Conservation (phyloP, 768 basidiomycete genomes). For the Phaffia tasmanica region DNA sequence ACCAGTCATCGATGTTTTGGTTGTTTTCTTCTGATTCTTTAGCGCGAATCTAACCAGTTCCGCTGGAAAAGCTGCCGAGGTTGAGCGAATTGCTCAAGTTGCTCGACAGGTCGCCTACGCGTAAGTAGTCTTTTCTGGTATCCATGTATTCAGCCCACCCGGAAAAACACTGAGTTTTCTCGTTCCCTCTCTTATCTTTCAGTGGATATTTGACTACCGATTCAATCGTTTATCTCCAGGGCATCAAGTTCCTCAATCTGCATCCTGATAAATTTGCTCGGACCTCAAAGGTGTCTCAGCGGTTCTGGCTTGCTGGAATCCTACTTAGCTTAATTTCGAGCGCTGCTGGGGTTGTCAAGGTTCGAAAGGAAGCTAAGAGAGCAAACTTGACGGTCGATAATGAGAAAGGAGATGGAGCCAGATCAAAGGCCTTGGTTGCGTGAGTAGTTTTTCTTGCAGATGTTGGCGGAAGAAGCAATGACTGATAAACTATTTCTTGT, state of each 20-base stretch:
- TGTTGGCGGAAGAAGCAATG: neutral
- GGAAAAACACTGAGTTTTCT: too few relatives aligned
- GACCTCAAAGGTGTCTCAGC: constrained; percentile 57
- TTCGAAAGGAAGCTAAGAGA: constrained; percentile 18
- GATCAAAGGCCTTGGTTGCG: constrained; percentile 18
- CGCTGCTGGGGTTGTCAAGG: constrained; percentile 31
- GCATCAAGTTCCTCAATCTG: constrained; percentile 32
- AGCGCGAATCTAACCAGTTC: neutral
- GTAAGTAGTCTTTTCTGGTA: neutral
- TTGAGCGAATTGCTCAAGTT: constrained; percentile 54
- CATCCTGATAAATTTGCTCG: constrained; percentile 45
- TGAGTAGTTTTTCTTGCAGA: constrained; percentile 35
- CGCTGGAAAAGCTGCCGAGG: constrained; percentile 10
- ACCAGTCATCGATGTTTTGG: too few relatives aligned
- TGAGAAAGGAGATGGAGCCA: constrained; percentile 8
- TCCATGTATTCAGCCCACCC: neutral
- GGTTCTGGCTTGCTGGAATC: constrained; percentile 83
- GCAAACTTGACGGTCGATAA: neutral
- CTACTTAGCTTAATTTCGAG: constrained; percentile 56
- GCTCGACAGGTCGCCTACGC: constrained; percentile 79
- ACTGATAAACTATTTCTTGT: neutral
- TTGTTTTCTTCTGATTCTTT: neutral
- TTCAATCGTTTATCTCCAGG: constrained; percentile 68
- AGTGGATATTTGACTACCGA: constrained; percentile 69
- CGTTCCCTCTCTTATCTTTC: neutral